Evolutionary conservation across 306 rosid genomes (phyloP).

Genomic region (Vigna angularis): DNA sequence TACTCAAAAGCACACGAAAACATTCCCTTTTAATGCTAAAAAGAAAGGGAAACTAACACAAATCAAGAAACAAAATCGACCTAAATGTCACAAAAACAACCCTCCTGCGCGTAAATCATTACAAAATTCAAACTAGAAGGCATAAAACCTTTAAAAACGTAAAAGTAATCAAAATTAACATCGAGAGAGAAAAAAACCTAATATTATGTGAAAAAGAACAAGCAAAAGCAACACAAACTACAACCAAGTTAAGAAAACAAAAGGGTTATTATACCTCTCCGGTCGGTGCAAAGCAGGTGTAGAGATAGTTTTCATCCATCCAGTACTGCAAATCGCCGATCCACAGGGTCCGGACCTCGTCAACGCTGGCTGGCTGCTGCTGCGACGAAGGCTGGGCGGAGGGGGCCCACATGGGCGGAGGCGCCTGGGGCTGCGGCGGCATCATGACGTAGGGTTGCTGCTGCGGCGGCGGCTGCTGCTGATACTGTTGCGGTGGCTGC

Average conservation of each 20-base stretch:
- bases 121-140: neutral
- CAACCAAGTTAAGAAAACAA: neutral
- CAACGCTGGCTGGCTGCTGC: conserved; percentile 63
- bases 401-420: conserved; percentile 66
- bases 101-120: neutral
- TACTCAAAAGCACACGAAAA: no score
- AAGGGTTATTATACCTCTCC: conserved; percentile 69
- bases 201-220: neutral
- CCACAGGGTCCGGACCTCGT: conserved; percentile 95
- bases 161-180: neutral
- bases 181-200: neutral
- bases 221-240: neutral
- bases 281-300: conserved; percentile 63
- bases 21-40: no score
- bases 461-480: conserved; percentile 47
- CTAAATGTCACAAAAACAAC: neutral
- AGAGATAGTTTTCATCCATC: conserved; percentile 92
- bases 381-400: conserved; percentile 50
- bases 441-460: conserved; percentile 76
- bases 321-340: conserved; percentile 97
- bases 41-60: neutral
- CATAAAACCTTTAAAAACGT: neutral
- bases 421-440: conserved; percentile 68
- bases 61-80: neutral
- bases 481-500: conserved; percentile 73